Conservation (phyloP, 306 rosid species). For the Vachellia pachyceras region DNA sequence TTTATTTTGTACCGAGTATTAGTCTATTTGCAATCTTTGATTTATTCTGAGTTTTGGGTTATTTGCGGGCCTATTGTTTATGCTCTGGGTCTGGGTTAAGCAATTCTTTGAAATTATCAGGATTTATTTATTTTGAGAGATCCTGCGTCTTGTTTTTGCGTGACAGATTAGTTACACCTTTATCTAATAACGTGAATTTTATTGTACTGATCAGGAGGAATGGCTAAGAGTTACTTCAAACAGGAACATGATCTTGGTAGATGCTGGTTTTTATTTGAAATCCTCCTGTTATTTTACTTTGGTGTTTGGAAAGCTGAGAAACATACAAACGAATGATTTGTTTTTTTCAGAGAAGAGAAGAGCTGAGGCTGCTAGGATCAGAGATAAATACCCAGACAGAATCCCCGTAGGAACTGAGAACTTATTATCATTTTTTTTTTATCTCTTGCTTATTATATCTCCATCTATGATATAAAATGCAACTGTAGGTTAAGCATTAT, state of each 20-base stretch:
- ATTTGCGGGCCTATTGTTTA: background rate
- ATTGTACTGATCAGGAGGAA: constrained; percentile 50
- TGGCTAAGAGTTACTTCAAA: constrained; percentile 88
- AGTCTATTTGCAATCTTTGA: background rate
- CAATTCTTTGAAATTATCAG: constrained; percentile 6
- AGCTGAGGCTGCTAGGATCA: constrained; percentile 81
- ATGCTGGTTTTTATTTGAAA: background rate
- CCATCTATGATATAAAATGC: constrained; percentile 12
- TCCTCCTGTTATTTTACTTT: background rate
- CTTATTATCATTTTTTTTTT: background rate
- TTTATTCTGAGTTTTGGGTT: background rate
- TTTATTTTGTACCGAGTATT: background rate
- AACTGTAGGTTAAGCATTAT: constrained; percentile 1
- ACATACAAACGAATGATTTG: background rate
- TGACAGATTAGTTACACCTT: constrained; percentile 18
- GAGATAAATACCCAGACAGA: constrained; percentile 85
- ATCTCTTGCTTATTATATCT: background rate
- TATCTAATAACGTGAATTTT: background rate
- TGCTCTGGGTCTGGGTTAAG: constrained; percentile 3
- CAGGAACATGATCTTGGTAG: constrained; percentile 89
- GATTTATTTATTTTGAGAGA: background rate
- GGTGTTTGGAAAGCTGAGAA: constrained; percentile 9
- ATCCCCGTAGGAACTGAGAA: constrained; percentile 78
- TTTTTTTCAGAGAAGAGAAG: constrained; percentile 73
- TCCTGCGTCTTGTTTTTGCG: background rate